Evolutionary conservation across 192 early-diverging fungal species (phyloP), one percentile per base, ranked within the genome.

Genomic region (Mortierella antarctica): DNA sequence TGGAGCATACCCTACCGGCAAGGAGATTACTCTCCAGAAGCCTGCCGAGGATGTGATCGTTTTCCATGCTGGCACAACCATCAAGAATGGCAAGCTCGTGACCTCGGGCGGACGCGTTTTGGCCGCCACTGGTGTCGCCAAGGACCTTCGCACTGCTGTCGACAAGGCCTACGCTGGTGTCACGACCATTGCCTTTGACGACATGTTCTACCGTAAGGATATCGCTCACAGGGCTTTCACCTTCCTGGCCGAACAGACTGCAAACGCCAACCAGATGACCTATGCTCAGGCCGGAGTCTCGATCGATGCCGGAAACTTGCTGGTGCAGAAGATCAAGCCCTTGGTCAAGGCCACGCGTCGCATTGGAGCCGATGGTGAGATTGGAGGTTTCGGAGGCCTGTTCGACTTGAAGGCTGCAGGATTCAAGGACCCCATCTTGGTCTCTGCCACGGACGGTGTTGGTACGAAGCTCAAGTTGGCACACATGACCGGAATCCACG

Each of bases 381-480:
- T 99, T 74, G 98, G 98, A 62, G 98, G 98, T 8, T 99, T 99
- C 67, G 98, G 98, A 82, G 98, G 97, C 39, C 82, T 97, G 17
- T 99, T 99, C 85, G 98, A 99, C 79, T 84, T 99, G 48, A 94
- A 95, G 78, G 95, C 95, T 13, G 91, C 95, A 12, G 97, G 97
- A 13, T 99, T 92, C 89, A 63, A 76, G 67, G 97, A 99, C 62
- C 95, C 97, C 39, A 92, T 99, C 59, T 84, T 99, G 52, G 93
- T 99, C 11, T 94, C 96, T n/a, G 96, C 97, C 45, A 99, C 98
- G 39, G 98, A 99, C 67, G 98, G 98, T 55, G 96, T 99, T 23
- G 98, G 98, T 44, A 99, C 98, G 73, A 99, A 99, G 89, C 91
- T 99, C 48, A 97, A 93, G 87, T 90, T 99, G 77, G 97, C 98